Percentiles rank a stretch among this genome's conserved stretches.
Evolutionary conservation across 2,329 filamentous ascomycete species (phyloP).

Genomic region (Beauveria asiatica): DNA sequence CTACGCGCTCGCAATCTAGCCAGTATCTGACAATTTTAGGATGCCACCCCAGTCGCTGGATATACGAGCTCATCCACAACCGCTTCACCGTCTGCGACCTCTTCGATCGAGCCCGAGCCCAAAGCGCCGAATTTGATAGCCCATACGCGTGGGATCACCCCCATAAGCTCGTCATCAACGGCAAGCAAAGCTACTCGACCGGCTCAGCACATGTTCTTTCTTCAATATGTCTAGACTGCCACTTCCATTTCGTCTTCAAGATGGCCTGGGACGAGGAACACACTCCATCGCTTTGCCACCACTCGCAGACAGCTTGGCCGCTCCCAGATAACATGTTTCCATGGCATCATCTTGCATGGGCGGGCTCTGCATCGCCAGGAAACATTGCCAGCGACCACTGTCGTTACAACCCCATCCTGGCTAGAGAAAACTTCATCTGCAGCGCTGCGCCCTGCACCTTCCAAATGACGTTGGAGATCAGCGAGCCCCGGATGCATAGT

Average conservation of each 20-base stretch:
- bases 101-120: conserved; percentile 26
- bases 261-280: conserved; percentile 25
- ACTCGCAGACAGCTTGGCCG: conserved; percentile 26
- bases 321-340: conserved; percentile 26
- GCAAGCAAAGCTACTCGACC: conserved; percentile 29
- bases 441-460: conserved; percentile 34
- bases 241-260: conserved; percentile 34
- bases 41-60: conserved; percentile 31
- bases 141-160: conserved; percentile 27
- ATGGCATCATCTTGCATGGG: conserved; percentile 32
- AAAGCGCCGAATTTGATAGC: conserved; percentile 21
- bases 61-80: conserved; percentile 32
- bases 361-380: conserved; percentile 20
- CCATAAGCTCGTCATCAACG: conserved; percentile 30
- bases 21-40: conserved; percentile 13
- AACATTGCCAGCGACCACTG: conserved; percentile 18
- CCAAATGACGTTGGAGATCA: conserved; percentile 38
- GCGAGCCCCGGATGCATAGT: conserved; percentile 36
- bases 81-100: conserved; percentile 28
- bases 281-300: conserved; percentile 22
- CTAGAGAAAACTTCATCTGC: conserved; percentile 32
- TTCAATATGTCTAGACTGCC: conserved; percentile 31
- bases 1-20: background rate
- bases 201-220: conserved; percentile 23
- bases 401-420: conserved; percentile 32